Conservation (phyloP, 2,329 filamentous ascomycete species). For the Aspergillus sergii region DNA sequence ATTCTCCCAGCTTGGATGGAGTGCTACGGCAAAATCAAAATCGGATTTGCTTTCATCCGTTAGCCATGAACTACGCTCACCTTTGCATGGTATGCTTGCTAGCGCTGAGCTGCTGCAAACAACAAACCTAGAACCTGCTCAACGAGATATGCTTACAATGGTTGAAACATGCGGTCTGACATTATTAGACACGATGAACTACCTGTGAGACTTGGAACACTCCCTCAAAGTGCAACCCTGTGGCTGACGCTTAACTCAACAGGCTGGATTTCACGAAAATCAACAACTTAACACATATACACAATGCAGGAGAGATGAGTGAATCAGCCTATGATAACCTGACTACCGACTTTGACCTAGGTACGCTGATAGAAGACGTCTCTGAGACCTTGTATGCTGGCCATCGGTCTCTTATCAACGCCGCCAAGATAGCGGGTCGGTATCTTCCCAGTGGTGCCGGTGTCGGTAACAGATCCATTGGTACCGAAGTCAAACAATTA, state of each 20-base stretch:
- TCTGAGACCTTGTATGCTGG: conserved; percentile 32
- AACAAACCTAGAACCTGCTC: conserved; percentile 43
- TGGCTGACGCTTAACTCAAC: conserved; percentile 6
- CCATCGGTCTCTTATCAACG: conserved; percentile 18
- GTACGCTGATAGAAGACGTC: conserved; percentile 33
- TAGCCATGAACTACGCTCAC: conserved; percentile 55
- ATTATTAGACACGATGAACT: conserved; percentile 52
- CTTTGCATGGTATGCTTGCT: conserved; percentile 51
- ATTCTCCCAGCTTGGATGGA: conserved; percentile 37
- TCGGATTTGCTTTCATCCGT: conserved; percentile 56
- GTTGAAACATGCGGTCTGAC: conserved; percentile 55
- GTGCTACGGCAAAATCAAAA: conserved; percentile 49
- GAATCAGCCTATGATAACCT: conserved; percentile 25
- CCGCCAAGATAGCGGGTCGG: conserved; percentile 15
- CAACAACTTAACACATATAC: conserved; percentile 29
- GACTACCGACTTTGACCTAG: conserved; percentile 35
- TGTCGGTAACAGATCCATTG: conserved; percentile 4
- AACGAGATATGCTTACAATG: conserved; percentile 50
- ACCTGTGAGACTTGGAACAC: conserved; percentile 26
- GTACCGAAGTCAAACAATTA: neutral
- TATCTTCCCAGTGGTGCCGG: conserved; percentile 15
- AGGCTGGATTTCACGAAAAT: conserved; percentile 42
- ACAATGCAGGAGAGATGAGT: conserved; percentile 10
- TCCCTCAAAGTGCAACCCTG: rapidly evolving
- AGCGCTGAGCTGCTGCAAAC: conserved; percentile 55